These are phyloP conservation scores for Annulohypoxylon truncatum DNA, from an alignment of 2,329 filamentous ascomycete genomes.

Conservation along the genomic window DNA sequence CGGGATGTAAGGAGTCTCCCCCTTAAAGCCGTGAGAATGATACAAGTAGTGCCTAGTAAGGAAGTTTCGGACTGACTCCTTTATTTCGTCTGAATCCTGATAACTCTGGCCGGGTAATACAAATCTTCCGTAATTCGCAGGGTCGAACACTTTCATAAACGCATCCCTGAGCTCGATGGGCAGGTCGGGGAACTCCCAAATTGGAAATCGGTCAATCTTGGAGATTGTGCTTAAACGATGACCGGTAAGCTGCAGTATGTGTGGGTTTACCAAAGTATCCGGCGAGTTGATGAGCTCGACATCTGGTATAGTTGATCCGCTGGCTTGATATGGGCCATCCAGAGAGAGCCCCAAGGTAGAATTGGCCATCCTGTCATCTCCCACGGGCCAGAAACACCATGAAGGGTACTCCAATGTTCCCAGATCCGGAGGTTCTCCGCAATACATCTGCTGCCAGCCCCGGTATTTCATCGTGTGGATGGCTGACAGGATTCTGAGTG, in stretches of 20 bases:
- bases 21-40: not conserved
- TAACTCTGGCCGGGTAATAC: not conserved
- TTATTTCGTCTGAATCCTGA: not conserved
- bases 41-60: not conserved
- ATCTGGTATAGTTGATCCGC: not conserved
- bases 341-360: not conserved
- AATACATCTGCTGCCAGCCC: slow-evolving; percentile 2
- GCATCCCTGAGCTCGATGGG: not conserved
- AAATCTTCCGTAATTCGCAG: not conserved
- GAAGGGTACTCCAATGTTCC: not conserved
- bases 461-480: not conserved
- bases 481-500: slow-evolving; percentile 9
- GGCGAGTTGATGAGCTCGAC: not conserved
- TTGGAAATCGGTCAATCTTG: not conserved
- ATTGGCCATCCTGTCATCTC: not conserved
- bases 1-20: not conserved
- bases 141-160: not conserved
- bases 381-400: slow-evolving; percentile 3
- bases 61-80: not conserved
- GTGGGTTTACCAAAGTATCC: not conserved
- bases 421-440: not conserved
- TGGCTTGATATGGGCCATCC: not conserved
- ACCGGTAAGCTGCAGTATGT: not conserved
- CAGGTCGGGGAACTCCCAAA: not conserved
- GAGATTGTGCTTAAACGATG: not conserved